Evolutionary conservation across 1,284 basidiomycete genomes (phyloP).

Genomic region (Neolentinus lepideus): DNA sequence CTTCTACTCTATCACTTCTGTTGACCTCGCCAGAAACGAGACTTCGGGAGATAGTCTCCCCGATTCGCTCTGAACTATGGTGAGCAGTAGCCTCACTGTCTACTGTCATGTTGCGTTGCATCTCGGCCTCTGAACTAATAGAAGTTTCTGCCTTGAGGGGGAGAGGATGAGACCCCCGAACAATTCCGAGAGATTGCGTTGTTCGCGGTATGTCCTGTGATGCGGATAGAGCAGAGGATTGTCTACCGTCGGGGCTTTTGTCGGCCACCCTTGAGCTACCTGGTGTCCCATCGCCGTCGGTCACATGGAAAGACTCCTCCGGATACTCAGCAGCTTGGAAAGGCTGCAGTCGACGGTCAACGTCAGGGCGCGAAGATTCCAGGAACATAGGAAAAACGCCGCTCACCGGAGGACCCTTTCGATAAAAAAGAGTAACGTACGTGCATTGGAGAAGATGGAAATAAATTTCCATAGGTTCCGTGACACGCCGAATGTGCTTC

Average conservation of each 20-base stretch:
- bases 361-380: background rate
- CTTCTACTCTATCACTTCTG: background rate
- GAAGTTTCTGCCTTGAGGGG: background rate
- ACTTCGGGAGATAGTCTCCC: background rate
- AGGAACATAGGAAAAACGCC: background rate
- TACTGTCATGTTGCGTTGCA: background rate
- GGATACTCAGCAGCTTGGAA: background rate
- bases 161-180: background rate
- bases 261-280: background rate
- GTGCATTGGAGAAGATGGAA: constrained; percentile 52
- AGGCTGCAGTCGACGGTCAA: background rate
- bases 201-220: background rate
- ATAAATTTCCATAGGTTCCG: constrained; percentile 49
- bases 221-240: background rate
- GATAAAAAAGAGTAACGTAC: constrained; percentile 30
- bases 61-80: background rate
- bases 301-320: background rate
- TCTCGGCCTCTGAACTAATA: background rate
- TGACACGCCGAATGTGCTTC: constrained; percentile 36
- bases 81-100: background rate
- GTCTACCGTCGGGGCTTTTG: background rate
- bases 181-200: background rate
- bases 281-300: no score
- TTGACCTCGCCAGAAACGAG: background rate
- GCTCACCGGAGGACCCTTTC: constrained; percentile 22